phyloP scores from a whole-genome alignment of 2,329 filamentous ascomycete species.

The Paraconiothyrium brasiliense region DNA sequence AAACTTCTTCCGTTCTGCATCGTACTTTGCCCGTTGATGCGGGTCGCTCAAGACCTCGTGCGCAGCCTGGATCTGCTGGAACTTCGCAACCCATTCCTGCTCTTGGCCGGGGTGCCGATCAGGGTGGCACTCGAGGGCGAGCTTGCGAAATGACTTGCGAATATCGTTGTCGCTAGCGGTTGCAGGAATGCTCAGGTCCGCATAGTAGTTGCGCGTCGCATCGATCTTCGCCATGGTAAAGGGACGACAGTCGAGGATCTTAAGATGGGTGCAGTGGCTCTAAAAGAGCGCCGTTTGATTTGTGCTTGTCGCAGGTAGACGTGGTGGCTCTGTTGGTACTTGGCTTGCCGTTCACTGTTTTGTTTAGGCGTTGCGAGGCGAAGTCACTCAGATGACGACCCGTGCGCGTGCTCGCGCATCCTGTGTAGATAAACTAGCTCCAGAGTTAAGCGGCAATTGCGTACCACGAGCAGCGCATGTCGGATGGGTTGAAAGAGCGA shows the following conservation, averaged over 20 bases:
- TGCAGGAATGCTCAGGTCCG: slow-evolving; percentile 76
- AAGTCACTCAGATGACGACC: slow-evolving; percentile 45
- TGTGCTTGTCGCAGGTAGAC: slow-evolving; percentile 28
- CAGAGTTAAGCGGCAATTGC: background rate
- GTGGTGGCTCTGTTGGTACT: slow-evolving; percentile 18
- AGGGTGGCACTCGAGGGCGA: slow-evolving; percentile 86
- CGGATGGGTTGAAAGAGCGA: slow-evolving; percentile 27
- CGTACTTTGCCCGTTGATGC: slow-evolving; percentile 67
- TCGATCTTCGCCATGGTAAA: slow-evolving; percentile 74
- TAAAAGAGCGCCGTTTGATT: slow-evolving; percentile 9
- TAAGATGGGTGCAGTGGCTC: slow-evolving; percentile 2
- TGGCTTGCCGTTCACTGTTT: slow-evolving; percentile 27
- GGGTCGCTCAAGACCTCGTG: slow-evolving; percentile 78
- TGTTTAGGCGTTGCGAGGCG: slow-evolving; percentile 36
- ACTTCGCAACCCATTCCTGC: slow-evolving; percentile 79
- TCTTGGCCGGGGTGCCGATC: slow-evolving; percentile 89
- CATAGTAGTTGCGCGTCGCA: slow-evolving; percentile 80
- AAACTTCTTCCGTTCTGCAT: slow-evolving; percentile 65
- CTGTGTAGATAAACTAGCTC: slow-evolving; percentile 22
- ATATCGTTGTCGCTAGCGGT: slow-evolving; percentile 77
- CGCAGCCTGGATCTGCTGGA: slow-evolving; percentile 86
- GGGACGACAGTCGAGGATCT: slow-evolving; percentile 19
- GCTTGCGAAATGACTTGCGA: slow-evolving; percentile 85
- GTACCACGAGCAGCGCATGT: slow-evolving; percentile 33
- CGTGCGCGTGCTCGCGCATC: slow-evolving; percentile 42